A percentile compares a stretch with the other conserved stretches of the same genome.
phyloP scores from a whole-genome alignment of 129 eudicot species.

The Daucus carota region DNA sequence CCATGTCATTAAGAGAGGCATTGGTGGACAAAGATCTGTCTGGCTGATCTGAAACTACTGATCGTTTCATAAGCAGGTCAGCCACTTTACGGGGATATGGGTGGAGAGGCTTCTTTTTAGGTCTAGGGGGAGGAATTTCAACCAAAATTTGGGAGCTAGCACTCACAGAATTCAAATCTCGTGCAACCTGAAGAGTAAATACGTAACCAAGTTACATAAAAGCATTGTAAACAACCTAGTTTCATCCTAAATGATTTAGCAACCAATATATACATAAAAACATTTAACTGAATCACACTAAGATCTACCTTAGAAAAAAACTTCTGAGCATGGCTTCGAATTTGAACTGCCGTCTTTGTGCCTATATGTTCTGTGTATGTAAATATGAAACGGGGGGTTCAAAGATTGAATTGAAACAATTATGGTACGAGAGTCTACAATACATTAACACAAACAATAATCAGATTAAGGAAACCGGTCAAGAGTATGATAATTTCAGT shows the following conservation, averaged over 20 bases:
- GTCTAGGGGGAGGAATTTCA: constrained; percentile 96
- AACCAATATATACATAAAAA: constrained; percentile 19
- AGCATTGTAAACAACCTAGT: not conserved
- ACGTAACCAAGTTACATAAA: not conserved
- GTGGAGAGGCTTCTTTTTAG: constrained; percentile 81
- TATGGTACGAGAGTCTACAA: not conserved
- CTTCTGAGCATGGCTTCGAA: constrained; percentile 96
- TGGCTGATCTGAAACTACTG: not conserved
- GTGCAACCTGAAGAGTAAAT: constrained; percentile 44
- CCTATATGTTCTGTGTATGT: constrained; percentile 78
- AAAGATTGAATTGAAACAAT: not conserved
- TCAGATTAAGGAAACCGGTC: not conserved
- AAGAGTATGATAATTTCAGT: not conserved
- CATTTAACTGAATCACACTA: constrained; percentile 20
- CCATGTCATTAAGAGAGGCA: constrained; percentile 30
- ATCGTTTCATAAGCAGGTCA: constrained; percentile 13
- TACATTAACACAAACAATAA: not conserved
- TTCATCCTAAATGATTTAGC: not conserved
- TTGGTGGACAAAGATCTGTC: constrained; percentile 34
- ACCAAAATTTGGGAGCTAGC: constrained; percentile 38
- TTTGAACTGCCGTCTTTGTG: constrained; percentile 91
- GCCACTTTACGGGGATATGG: constrained; percentile 87
- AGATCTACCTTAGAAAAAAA: constrained; percentile 74
- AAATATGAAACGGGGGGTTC: not conserved
- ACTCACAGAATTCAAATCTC: constrained; percentile 53